Conservation (phyloP, 306 rosid genomes). For the Citrullus colocynthis region DNA sequence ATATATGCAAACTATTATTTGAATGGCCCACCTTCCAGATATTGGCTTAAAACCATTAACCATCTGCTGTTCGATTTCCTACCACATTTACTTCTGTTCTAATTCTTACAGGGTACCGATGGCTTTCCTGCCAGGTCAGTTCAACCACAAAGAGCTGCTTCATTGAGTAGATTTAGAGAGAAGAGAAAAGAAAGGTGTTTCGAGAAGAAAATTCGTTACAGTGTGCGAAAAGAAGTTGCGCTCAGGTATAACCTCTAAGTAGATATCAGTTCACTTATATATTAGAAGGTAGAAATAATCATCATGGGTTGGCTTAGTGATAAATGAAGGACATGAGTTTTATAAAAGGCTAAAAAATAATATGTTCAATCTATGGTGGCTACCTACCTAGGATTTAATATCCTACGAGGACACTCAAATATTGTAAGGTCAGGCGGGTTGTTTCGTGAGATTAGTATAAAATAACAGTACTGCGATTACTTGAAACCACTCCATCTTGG, state of each 20-base stretch:
- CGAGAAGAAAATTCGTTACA: slow-evolving; percentile 43
- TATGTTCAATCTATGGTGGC: too few relatives aligned
- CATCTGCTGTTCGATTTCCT: neutral
- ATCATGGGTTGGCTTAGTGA: too few relatives aligned
- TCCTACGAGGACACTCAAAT: too few relatives aligned
- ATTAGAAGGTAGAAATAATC: neutral
- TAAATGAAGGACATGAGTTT: too few relatives aligned
- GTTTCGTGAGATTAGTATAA: neutral
- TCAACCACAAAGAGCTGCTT: slow-evolving; percentile 47
- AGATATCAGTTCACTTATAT: neutral
- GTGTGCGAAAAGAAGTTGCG: slow-evolving; percentile 47
- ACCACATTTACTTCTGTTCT: neutral
- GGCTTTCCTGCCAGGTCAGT: slow-evolving; percentile 26
- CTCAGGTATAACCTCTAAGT: slow-evolving; percentile 18
- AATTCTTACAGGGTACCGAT: slow-evolving; percentile 19
- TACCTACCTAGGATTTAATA: too few relatives aligned
- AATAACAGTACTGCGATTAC: neutral
- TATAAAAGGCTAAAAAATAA: too few relatives aligned
- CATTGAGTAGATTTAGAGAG: slow-evolving; percentile 39
- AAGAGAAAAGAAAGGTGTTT: slow-evolving; percentile 48
- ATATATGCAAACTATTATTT: neutral
- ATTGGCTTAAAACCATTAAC: neutral
- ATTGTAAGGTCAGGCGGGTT: too few relatives aligned
- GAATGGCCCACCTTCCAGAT: neutral
- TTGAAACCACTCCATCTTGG: neutral